Evolutionary conservation across 345 rosid species (phyloP), one percentile per base, ranked within the genome.

Genomic region (Citrus sinensis): DNA sequence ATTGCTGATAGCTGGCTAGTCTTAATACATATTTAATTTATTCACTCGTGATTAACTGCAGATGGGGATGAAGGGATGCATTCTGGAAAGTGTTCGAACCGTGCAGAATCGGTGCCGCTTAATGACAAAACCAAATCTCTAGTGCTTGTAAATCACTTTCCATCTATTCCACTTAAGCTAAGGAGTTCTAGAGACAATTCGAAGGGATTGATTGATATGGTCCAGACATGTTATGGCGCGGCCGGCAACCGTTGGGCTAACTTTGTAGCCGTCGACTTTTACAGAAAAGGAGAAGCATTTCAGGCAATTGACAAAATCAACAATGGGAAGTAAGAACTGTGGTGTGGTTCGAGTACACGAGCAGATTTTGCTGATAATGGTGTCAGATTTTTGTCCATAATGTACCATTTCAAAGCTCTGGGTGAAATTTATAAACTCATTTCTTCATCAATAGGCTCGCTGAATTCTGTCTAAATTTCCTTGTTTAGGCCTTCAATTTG

Each of bases 241-340:
- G 76, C 91, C 29, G 90, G 87, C 7, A 78, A 85, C 59, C 75
- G 94, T 85, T 92, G 90, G 89, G 88, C 94, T 7, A 90, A 87
- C 68, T 90, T 85, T 56, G 71, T 87, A 29, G 89, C 92, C 9
- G 89, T 90, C 27, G 82, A 90, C 67, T 90, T 65, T 85, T 87
- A 89, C 84, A 89, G 83, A 89, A 90, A 92, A 76, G 93, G 92
- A 73, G 93, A 92, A 78, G 85, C 86, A 77, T 91, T 91, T 80
- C 79, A 82, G 83, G 93, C 91, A 7, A 60, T 90, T 2, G 93
- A 91, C 73, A 83, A 62, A 49, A 77, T 91, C 75, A 91, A 91
- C 16, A 82, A 91, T 20, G 95, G 93, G 17, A 75, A 79, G 80
- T 46, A 46, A 16, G 51, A 46, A 46, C 83, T 85, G 51, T 71